phyloP scores from a whole-genome alignment of 1,284 basidiomycete genomes.

The Ceratobasidium sp. region DNA sequence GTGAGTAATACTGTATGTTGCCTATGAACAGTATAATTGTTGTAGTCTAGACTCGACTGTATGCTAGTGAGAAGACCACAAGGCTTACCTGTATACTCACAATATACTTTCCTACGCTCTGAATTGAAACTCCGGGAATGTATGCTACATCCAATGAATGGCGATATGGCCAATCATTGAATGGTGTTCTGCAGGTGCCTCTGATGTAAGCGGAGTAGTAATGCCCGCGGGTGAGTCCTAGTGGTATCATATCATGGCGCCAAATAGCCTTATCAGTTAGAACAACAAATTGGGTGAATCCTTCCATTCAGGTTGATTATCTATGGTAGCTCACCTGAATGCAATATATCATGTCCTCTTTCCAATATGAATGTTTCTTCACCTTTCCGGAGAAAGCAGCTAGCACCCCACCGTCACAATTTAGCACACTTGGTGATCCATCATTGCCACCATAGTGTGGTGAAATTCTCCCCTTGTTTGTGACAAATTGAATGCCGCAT shows the following conservation, averaged over 20 bases:
- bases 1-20: not conserved
- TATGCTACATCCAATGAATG: not conserved
- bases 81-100: conserved; percentile 25
- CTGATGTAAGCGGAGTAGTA: conserved; percentile 7
- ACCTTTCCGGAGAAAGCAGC: conserved; percentile 13
- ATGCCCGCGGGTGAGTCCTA: not conserved
- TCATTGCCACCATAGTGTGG: not conserved
- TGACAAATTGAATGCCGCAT: conserved; percentile 9
- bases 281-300: no score
- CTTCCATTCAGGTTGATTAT: no score
- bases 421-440: not conserved
- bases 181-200: conserved; percentile 1
- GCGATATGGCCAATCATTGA: conserved; percentile 14
- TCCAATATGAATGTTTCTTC: not conserved
- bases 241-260: not conserved
- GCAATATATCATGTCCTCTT: not conserved
- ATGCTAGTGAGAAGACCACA: not conserved
- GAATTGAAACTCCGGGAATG: not conserved
- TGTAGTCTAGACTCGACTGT: no score
- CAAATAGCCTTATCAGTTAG: conserved; percentile 10
- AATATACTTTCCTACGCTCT: not conserved
- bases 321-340: not conserved
- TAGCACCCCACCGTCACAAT: not conserved
- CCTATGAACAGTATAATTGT: not conserved
- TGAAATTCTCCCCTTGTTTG: not conserved